Base-by-base conservation (phyloP, 1,284 basidiomycete genomes). In the Dichomitus squalens region DNA sequence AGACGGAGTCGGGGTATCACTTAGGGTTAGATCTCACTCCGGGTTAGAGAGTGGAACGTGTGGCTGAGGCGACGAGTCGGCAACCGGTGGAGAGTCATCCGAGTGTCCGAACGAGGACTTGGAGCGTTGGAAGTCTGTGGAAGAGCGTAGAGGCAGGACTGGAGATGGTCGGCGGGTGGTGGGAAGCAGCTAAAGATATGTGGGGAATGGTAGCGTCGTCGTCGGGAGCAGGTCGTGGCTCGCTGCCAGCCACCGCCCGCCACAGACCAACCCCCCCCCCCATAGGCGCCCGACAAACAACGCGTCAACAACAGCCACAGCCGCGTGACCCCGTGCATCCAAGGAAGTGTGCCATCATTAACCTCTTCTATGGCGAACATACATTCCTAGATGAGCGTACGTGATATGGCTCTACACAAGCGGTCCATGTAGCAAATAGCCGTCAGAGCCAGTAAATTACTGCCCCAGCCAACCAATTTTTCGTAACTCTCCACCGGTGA, bases 1-100 rank as follows among this genome's bases (percentile, higher is more conserved):
- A 66, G 54, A 65, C 59, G 59, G 66, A 63, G 60, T 70, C 73
- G 71, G 34, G 65, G 66, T 63, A 64, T 64, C 63, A 72, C 71
- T 75, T 80, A 81, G 80, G 79, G 79, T 81, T 81, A 80, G 78
- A 76, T 76, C 66, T 69, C 78, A 77, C 75, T 75, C 72, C 65
- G 66, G 61, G 67, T 68, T 65, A 59, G 59, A 64, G 66, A 66
- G 68, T 64, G 70, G 62, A 66, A 60, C 51, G 48, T 67, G 62
- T 70, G 70, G 70, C 68, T 71, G 67, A 63, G 58, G 66, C 66
- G 60, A 65, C 65, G 58, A 48, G 46, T 55, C 48, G 55, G 62
- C 49, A 44, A 56, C 49, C 54, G 63, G 61, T 21, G 60, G 60
- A 62, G 64, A 36, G 53, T 46, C 49, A 34, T 48, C 46, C 21